Evolutionary conservation across 2,329 filamentous ascomycete species (phyloP), one percentile per base, ranked within the genome.

Genomic region (Penicillium sp.): DNA sequence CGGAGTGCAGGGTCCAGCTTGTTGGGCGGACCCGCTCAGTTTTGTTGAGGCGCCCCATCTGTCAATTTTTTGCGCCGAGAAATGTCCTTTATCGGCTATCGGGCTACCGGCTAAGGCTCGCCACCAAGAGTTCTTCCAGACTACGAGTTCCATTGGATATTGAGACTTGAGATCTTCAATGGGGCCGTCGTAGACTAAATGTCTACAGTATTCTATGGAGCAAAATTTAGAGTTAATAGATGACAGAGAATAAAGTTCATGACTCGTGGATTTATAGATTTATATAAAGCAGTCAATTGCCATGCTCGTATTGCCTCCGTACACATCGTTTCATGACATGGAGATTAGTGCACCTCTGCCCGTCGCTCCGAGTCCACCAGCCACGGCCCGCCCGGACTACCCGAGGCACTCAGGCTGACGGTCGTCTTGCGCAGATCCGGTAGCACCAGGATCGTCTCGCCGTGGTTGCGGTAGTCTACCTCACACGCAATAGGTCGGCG

Each of bases 391-490:
- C 63, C 63, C 15, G 62, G 57, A 18, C 79, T 79, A 0, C 84
- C 84, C 53, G 83, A 84, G 1, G 82, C 78, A 65, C 87, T 86
- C 25, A 89, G 67, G 56, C 82, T 87, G 23, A 92, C 78, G 1
- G 87, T 95, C 28, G 89, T 87, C 57, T 81, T 82, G 54, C 73
- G 77, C 47, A 88, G 75, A 72, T 91, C 84, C 12, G 83, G 79
- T 20, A 90, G 78, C 2, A 95, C 88, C 43, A 85, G 72, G 1
- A 96, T 79, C 33, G 83, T 85, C 73, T 93, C 86, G 0, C 86
- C 88, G 50, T 88, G 75, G 63, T 89, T 93, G 59, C 82, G 77
- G 61, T 86, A 87, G 64, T 96, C 88, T 10, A 87, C 86, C 72
- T 97, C 91, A 63, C 84, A 89, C 2, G 70, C 80, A 60, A 78